phyloP scores from a whole-genome alignment of 1,284 basidiomycete genomes.

The Taiwanofungus camphoratus region DNA sequence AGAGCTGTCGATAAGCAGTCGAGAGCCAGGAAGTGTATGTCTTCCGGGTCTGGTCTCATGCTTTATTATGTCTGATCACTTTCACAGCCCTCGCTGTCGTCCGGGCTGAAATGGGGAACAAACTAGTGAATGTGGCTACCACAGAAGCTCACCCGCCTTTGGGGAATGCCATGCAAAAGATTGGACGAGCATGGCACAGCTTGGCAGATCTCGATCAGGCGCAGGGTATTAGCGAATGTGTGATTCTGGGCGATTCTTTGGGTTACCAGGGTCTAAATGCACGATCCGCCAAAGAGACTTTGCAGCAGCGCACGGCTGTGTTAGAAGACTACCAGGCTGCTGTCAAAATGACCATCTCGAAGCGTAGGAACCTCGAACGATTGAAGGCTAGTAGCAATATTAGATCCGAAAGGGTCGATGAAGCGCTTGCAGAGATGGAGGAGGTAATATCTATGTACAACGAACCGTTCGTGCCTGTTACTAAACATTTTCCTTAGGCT shows the following conservation, averaged over 20 bases:
- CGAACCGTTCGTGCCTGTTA: too few species aligned
- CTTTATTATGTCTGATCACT: constrained; percentile 2
- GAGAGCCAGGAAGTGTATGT: constrained; percentile 69
- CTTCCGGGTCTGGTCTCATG: not conserved
- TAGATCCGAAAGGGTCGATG: constrained; percentile 81
- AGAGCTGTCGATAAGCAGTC: constrained; percentile 83
- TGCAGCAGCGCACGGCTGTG: constrained; percentile 80
- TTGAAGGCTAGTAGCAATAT: constrained; percentile 87
- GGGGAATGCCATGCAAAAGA: constrained; percentile 73
- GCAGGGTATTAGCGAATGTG: constrained; percentile 86
- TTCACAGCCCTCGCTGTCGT: constrained; percentile 64
- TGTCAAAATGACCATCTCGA: constrained; percentile 87
- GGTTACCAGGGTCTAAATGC: constrained; percentile 94
- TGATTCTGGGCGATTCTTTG: constrained; percentile 86
- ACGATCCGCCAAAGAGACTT: constrained; percentile 88
- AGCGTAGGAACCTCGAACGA: constrained; percentile 84
- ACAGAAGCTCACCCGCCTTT: constrained; percentile 81
- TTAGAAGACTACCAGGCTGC: constrained; percentile 90
- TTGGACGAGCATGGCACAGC: constrained; percentile 82
- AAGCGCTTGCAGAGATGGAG: constrained; percentile 89
- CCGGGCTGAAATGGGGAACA: constrained; percentile 85
- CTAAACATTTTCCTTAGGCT: constrained; percentile 68
- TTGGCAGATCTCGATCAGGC: constrained; percentile 81
- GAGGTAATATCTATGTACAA: constrained; percentile 67
- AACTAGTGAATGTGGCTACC: constrained; percentile 81